phyloP scores from a whole-genome alignment of 257 asterid genomes.

The Cinchona pubescens region DNA sequence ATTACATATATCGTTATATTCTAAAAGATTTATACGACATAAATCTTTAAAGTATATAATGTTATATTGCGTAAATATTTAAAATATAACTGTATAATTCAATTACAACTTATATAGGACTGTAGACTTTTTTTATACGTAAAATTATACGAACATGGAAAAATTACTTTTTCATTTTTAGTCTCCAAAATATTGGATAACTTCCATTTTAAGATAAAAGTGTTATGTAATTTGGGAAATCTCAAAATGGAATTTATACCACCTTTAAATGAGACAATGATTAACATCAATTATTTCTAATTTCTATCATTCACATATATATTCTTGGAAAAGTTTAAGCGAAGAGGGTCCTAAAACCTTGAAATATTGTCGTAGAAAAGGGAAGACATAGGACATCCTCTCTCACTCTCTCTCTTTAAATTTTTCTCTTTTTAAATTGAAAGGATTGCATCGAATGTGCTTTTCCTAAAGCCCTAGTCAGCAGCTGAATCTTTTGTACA shows the following conservation, averaged over 20 bases:
- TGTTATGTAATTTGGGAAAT: not conserved
- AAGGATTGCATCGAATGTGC: constrained; percentile 30
- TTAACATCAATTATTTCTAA: not conserved
- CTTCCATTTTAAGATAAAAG: too few species aligned
- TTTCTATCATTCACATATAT: not conserved
- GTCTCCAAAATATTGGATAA: not conserved
- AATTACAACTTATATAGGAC: too few species aligned
- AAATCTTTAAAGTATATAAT: too few species aligned
- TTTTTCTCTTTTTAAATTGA: constrained; percentile 23
- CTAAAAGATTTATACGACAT: too few species aligned
- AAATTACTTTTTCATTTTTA: too few species aligned
- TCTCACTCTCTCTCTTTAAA: not conserved
- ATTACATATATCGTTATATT: too few species aligned
- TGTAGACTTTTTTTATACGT: too few species aligned
- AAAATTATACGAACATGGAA: too few species aligned
- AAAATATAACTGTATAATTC: too few species aligned
- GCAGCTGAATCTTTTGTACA: not conserved
- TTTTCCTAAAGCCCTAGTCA: constrained; percentile 16
- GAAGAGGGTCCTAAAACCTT: not conserved
- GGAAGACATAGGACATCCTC: not conserved
- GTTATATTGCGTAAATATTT: too few species aligned
- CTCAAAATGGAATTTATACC: too few species aligned
- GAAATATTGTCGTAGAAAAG: constrained; percentile 12
- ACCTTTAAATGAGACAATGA: not conserved
- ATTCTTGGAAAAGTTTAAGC: not conserved